These are phyloP conservation scores for Passalora sequoiae DNA, from an alignment of 2,329 filamentous ascomycete species.

Conservation along the genomic window DNA sequence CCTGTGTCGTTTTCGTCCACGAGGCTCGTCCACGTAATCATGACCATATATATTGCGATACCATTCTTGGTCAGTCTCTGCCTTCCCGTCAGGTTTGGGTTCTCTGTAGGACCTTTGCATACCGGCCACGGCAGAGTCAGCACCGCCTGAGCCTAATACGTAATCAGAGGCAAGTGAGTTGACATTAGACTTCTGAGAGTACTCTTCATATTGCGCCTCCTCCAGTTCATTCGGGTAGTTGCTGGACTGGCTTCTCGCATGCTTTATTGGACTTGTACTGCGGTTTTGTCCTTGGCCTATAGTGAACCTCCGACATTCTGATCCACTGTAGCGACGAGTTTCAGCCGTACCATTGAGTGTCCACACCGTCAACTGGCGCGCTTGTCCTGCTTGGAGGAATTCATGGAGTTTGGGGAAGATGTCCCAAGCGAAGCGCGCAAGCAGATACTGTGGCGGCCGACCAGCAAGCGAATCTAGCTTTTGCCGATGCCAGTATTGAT, in stretches of 20 bases:
- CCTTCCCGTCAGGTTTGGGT: neutral
- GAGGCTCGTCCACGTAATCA: neutral
- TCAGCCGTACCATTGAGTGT: conserved; percentile 4
- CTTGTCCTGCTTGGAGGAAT: conserved; percentile 13
- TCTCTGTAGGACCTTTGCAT: neutral
- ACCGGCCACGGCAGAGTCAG: neutral
- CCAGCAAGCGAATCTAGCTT: neutral
- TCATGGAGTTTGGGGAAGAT: conserved; percentile 29
- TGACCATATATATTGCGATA: neutral
- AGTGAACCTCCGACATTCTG: neutral
- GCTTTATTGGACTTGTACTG: neutral
- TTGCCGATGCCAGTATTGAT: neutral
- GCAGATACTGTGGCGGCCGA: conserved; percentile 7
- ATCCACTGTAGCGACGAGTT: conserved; percentile 4
- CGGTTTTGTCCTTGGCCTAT: neutral
- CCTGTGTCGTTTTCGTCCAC: neutral
- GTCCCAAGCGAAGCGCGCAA: conserved; percentile 17
- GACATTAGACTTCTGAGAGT: neutral
- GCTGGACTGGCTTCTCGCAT: neutral
- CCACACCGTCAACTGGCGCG: conserved; percentile 3
- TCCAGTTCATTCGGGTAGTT: neutral
- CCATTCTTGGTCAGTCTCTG: neutral
- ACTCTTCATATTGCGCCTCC: neutral
- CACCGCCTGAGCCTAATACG: neutral
- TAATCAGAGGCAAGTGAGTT: neutral